Conservation (phyloP, 805 yeast species). For the Kluyveromyces dobzhanskii region DNA sequence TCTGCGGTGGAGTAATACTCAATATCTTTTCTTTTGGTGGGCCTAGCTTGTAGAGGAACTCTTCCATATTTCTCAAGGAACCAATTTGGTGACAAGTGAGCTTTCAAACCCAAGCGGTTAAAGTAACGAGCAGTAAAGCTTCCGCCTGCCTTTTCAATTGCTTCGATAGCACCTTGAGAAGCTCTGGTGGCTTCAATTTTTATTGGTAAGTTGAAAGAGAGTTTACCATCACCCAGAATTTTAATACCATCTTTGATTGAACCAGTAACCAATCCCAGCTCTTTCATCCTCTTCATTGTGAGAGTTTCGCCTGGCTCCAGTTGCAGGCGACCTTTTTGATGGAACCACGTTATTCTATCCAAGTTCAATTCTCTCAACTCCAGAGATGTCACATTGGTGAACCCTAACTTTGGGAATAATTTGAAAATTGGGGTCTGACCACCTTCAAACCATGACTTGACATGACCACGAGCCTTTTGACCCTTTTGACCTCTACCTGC, state of each 20-base stretch:
- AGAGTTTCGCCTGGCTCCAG: conserved; percentile 53
- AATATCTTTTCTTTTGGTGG: conserved; percentile 73
- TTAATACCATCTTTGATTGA: conserved; percentile 72
- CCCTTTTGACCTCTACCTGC: conserved; percentile 98
- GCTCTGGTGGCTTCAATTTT: conserved; percentile 80
- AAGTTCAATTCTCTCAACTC: conserved; percentile 55
- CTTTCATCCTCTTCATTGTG: conserved; percentile 69
- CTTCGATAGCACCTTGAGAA: conserved; percentile 59
- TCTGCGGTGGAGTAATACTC: conserved; percentile 64
- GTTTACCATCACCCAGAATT: conserved; percentile 60
- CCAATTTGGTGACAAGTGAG: conserved; percentile 68
- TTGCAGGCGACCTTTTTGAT: conserved; percentile 56
- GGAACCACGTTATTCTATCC: conserved; percentile 60
- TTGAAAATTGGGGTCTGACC: conserved; percentile 92
- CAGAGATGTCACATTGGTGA: conserved; percentile 53
- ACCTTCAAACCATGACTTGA: conserved; percentile 95
- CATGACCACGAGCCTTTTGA: conserved; percentile 90
- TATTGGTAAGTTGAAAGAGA: conserved; percentile 46
- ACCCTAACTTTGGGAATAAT: conserved; percentile 83
- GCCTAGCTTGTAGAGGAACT: conserved; percentile 78
- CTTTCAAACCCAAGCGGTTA: conserved; percentile 57
- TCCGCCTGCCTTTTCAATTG: conserved; percentile 69
- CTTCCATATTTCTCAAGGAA: conserved; percentile 65
- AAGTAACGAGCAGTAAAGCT: conserved; percentile 65
- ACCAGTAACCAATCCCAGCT: conserved; percentile 66